Base-by-base conservation (phyloP, 106 monocot species). In the Dactylorhiza incarnata region DNA sequence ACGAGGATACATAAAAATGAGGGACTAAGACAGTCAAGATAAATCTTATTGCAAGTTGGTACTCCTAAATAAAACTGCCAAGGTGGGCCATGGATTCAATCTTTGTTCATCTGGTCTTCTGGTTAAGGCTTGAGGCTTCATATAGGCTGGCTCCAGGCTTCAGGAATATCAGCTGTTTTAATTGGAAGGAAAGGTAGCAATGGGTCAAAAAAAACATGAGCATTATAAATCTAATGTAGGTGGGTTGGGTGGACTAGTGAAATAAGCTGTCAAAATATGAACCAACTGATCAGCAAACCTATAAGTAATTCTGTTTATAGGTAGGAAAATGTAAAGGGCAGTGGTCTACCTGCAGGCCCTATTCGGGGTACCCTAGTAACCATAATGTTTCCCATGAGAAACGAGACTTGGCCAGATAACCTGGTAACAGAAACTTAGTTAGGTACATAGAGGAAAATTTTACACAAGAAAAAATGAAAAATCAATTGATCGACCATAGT, bases 301-400 rank as follows among this genome's bases (percentile, higher is more conserved):
- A 78, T 25, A 73, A 67, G 73, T 73, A 58, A 19, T 72, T 54
- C 61, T 7, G 47, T 69, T 51, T 78, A 78, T 63, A 77, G 56
- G 75, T 79, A 43, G 17, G 63, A 76, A 53, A 85, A n/a, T n/a
- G 55, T 70, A 71, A 53, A 80, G 75, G 71, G 73, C 29, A 85
- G 76, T 68, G 74, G 29, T 86, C 89, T 94, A 94, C 94, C 94
- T 94, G 91, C 82, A 65, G 45, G 74, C 55, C 75, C 82, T 83
- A 86, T 78, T 75, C n/a, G n/a, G n/a, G n/a, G n/a, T n/a, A n/a
- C n/a, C n/a, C n/a, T n/a, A n/a, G n/a, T n/a, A n/a, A n/a, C 85
- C 91, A 94, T 87, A 91, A 77, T 86, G 91, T 86, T 94, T 91
- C 52, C 89, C 91, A 74, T 86, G n/a, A n/a, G n/a, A n/a, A n/a